Evolutionary conservation across 352 stramenopile species (phyloP), one percentile per base, ranked within the genome.

Genomic region (Globisporangium middletonii): DNA sequence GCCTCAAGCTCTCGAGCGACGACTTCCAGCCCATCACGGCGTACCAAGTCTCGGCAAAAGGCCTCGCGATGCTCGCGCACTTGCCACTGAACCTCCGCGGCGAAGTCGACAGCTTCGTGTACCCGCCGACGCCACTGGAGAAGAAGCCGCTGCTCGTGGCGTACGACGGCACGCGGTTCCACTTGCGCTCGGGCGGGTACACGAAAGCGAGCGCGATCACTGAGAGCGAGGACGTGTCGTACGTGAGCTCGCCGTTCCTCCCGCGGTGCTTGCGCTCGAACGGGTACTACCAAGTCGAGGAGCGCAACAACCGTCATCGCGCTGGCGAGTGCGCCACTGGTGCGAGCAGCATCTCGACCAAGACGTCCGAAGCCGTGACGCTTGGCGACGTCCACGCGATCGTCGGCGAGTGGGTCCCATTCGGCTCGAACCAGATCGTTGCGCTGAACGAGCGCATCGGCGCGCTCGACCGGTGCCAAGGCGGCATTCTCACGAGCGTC

Each of bases 391-490:
- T 99, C 11, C 97, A 92, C 33, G 88, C 98, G 19, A 96, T 99
- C 62, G 95, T 99, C 46, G 92, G 92, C 18, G 96, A 99, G 73
- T 99, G 97, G 75, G 97, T 99, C 3, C 96, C 96, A 1, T 99
- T 99, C 62, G 96, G 96, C 18, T 90, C 95, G 2, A 99, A 99
- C 69, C 91, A 98, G 72, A 97, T 99, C 59, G 92, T 99, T 28
- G 89, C 97, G 53, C 67, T 99, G 2, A 99, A 99, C 60, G 95
- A 98, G 47, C 97, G 96, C 65, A 86, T 99, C 61, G 96, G 96
- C n/a, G 94, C 91, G 3, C 91, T 96, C 4, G 95, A 99, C 64
- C 88, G 96, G 45, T 96, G 95, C 59, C 96, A 99, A 65, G 96
- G 96, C 53, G 96, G 96, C 2, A 98, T 98, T 64, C 89, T 99